phyloP scores from a whole-genome alignment of 352 stramenopile genomes.

The Phytophthora cryptogea region DNA sequence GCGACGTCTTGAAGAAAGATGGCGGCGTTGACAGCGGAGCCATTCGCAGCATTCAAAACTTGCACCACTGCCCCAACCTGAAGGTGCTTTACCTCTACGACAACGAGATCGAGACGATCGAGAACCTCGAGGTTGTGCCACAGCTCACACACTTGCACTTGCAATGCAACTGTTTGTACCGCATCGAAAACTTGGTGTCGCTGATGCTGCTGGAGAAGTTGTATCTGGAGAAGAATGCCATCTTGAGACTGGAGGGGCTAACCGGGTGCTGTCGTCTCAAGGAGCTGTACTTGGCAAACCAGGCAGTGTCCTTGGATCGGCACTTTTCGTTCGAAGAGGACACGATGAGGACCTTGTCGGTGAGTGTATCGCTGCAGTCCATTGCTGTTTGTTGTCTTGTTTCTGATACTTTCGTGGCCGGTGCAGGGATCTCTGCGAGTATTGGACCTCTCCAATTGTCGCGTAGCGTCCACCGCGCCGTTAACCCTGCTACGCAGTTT shows the following conservation, averaged over 20 bases:
- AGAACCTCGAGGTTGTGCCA: conserved; percentile 52
- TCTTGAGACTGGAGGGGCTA: conserved; percentile 63
- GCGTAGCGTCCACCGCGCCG: conserved; percentile 31
- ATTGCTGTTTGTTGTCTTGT: background rate
- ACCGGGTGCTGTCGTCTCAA: conserved; percentile 32
- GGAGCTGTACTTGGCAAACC: conserved; percentile 73
- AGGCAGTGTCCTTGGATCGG: conserved; percentile 31
- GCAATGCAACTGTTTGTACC: conserved; percentile 66
- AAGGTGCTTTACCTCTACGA: conserved; percentile 85
- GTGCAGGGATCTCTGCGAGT: conserved; percentile 55
- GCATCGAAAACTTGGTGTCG: conserved; percentile 52
- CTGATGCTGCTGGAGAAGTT: conserved; percentile 67
- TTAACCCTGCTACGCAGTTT: conserved; percentile 45
- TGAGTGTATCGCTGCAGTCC: conserved; percentile 17
- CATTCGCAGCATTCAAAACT: conserved; percentile 56
- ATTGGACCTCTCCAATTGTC: conserved; percentile 68
- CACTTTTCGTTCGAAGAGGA: conserved; percentile 55
- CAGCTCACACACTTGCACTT: conserved; percentile 76
- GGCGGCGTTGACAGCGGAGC: conserved; percentile 3
- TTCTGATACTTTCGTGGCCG: background rate
- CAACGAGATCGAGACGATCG: conserved; percentile 63
- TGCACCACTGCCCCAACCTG: conserved; percentile 67
- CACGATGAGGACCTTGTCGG: conserved; percentile 46
- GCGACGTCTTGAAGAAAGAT: conserved; percentile 28
- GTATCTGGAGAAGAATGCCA: conserved; percentile 71